A percentile compares a stretch with the other conserved stretches of the same genome.
phyloP scores from a whole-genome alignment of 495 filamentous ascomycete species.

The Penicillium pancosmium region DNA sequence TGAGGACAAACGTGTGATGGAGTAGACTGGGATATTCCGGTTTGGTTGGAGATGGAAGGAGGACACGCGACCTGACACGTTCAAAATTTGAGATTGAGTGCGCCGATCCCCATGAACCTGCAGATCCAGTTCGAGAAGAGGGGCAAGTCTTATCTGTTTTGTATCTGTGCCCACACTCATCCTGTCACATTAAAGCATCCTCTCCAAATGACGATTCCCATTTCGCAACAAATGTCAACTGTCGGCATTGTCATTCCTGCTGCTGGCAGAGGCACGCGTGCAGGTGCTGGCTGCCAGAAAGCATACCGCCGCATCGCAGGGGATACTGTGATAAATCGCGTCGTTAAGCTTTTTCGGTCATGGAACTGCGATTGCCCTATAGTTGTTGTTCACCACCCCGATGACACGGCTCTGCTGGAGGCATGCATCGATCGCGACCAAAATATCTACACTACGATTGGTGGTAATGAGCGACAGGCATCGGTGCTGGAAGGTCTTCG shows the following conservation, averaged over 20 bases:
- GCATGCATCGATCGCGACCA: conserved; percentile 11
- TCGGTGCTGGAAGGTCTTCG: conserved; percentile 12
- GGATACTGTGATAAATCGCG: conserved; percentile 15
- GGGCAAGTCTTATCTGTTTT: conserved; percentile 6
- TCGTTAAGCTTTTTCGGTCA: conserved; percentile 11
- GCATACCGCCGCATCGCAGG: conserved; percentile 13
- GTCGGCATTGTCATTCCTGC: conserved; percentile 13
- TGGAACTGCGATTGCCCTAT: conserved; percentile 9
- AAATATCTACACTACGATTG: conserved; percentile 9
- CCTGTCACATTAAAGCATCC: background rate
- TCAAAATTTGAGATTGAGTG: background rate
- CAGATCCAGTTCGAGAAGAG: conserved; percentile 9
- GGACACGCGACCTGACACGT: conserved; percentile 4
- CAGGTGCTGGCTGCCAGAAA: conserved; percentile 13
- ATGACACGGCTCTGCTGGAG: conserved; percentile 5
- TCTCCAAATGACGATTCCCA: background rate
- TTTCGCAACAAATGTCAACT: background rate
- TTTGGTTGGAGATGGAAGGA: conserved; percentile 5
- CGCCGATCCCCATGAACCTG: conserved; percentile 9
- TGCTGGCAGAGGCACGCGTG: conserved; percentile 13
- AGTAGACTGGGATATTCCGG: background rate
- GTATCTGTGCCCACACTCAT: background rate
- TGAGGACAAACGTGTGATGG: background rate
- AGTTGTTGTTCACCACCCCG: conserved; percentile 8
- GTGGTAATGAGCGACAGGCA: conserved; percentile 9